phyloP scores from a whole-genome alignment of 306 rosid species.

The Senna tora region DNA sequence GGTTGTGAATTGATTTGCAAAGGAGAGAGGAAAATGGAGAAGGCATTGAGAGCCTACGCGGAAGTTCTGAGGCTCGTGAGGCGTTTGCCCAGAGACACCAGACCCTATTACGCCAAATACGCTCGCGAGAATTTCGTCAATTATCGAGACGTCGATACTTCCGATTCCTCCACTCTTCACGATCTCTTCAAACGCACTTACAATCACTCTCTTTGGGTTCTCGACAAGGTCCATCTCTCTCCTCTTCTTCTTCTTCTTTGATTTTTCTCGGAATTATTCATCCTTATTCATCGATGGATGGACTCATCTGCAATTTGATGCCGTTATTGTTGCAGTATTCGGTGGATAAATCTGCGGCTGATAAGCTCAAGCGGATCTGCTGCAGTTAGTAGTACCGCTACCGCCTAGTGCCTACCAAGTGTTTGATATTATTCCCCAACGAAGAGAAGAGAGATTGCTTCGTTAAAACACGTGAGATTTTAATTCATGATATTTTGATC shows the following conservation, averaged over 20 bases:
- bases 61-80: constrained; percentile 70
- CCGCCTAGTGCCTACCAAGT: constrained; percentile 40
- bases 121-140: constrained; percentile 76
- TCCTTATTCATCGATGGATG: background rate
- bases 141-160: constrained; percentile 48
- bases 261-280: background rate
- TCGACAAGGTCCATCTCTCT: constrained; percentile 61
- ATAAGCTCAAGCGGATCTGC: constrained; percentile 61
- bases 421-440: constrained; percentile 48
- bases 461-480: background rate
- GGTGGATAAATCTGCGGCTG: constrained; percentile 68
- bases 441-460: background rate
- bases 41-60: constrained; percentile 68
- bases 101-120: constrained; percentile 70
- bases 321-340: constrained; percentile 59
- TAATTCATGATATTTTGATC: background rate
- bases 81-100: constrained; percentile 54
- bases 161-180: constrained; percentile 46
- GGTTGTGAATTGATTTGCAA: no score
- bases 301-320: constrained; percentile 7
- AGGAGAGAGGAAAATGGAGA: constrained; percentile 55
- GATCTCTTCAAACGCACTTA: constrained; percentile 61
- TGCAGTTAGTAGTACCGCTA: no score
- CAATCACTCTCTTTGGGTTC: constrained; percentile 82
- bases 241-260: background rate